Base-by-base conservation (phyloP, 768 basidiomycete genomes). In the Cantharellus anzutake region DNA sequence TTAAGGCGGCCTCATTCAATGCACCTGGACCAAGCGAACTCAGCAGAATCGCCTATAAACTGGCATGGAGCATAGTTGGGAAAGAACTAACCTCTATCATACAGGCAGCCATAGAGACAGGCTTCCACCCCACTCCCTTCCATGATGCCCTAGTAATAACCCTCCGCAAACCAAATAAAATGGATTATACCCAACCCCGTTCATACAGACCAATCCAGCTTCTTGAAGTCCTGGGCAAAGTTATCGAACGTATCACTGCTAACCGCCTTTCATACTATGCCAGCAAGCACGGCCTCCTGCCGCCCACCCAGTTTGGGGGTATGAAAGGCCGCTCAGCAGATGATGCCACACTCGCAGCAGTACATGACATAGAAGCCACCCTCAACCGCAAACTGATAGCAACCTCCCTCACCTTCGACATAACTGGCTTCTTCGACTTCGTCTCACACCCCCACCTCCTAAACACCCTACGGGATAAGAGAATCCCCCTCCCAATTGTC, bases 171-270 rank as follows among this genome's bases (percentile, higher is more conserved):
- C 70, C 70, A 0, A 63, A 66, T 39, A 74, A 74, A 60, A 66
- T 67, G 0, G 68, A 73, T 64, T 73, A 73, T 64, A 67, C 68
- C 0, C 65, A 68, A 56, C 69, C 71, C 0, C 53, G 67, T 4
- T 67, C 73, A 1, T 74, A 73, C 64, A 56, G 68, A 0, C 69
- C 69, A 0, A 73, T 73, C 41, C 66, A 65, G 5, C 68, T 73
- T 5, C 66, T 72, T 0, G 70, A 73, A 44, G 70, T 68, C 59
- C 57, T 72, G 1, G 70, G 72, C 2, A 73, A 74, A 48, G 55
- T 71, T 0, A 60, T 70, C 0, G 70, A 72, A 50, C 63, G 63
- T 5, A 63, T 74, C 3, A 61, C 68, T 0, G 70, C 69, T 1
- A 34, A 60, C 0, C 59, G 66, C 1, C 11, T 57, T 14, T 35